Conservation (phyloP, 1,284 basidiomycete species). For the Apiotrichum domesticum region DNA sequence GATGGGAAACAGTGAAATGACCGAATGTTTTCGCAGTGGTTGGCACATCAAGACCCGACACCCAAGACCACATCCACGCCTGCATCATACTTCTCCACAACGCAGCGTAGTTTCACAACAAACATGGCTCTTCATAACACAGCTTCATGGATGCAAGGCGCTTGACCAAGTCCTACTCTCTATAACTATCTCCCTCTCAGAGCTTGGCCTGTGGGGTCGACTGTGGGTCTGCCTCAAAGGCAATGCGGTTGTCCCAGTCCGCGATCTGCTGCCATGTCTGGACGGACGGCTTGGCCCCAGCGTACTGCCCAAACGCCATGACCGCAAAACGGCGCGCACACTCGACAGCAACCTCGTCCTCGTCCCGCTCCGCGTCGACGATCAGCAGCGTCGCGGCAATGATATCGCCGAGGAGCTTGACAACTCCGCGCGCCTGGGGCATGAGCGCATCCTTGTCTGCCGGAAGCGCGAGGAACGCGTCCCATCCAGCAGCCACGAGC, state of each 20-base stretch:
- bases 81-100: no score
- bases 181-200: no score
- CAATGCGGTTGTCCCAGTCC: slow-evolving; percentile 12
- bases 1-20: no score
- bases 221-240: slow-evolving; percentile 10
- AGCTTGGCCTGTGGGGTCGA: no score
- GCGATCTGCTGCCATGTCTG: slow-evolving; percentile 7
- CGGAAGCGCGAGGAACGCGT: neutral
- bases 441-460: slow-evolving; percentile 6
- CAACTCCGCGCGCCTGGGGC: slow-evolving; percentile 9
- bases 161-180: no score
- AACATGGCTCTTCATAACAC: no score
- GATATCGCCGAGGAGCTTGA: slow-evolving; percentile 11
- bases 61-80: no score
- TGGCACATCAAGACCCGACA: no score
- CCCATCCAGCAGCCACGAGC: neutral
- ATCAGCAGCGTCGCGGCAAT: slow-evolving; percentile 10
- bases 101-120: no score
- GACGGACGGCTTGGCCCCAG: neutral
- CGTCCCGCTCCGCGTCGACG: slow-evolving; percentile 14
- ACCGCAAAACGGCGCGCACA: slow-evolving; percentile 8
- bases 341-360: slow-evolving; percentile 8
- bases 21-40: no score
- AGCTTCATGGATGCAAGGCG: no score
- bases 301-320: neutral